Conservation (phyloP, 2,329 filamentous ascomycete species). For the Alternaria sp. region DNA sequence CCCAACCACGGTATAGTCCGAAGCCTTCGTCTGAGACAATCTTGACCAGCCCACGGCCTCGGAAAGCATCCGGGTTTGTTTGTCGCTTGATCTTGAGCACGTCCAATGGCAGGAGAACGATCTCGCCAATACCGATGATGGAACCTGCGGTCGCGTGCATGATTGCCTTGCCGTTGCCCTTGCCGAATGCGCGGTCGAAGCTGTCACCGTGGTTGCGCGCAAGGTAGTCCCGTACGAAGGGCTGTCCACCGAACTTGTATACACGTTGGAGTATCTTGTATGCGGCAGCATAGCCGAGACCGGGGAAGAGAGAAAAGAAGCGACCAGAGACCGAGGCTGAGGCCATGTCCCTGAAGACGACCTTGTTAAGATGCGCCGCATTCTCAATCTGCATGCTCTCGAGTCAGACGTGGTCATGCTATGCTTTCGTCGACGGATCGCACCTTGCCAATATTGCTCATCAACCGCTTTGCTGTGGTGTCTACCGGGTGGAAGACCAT, state of each 20-base stretch:
- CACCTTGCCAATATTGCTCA: slow-evolving; percentile 92
- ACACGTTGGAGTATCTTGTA: slow-evolving; percentile 98
- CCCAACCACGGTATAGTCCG: slow-evolving; percentile 93
- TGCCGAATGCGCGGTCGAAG: slow-evolving; percentile 91
- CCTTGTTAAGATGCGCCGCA: slow-evolving; percentile 76
- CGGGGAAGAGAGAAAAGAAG: slow-evolving; percentile 95
- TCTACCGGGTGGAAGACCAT: slow-evolving; percentile 84
- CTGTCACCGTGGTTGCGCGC: slow-evolving; percentile 77
- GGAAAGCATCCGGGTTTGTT: slow-evolving; percentile 98
- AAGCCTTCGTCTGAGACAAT: slow-evolving; percentile 96
- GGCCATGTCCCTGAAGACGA: slow-evolving; percentile 94
- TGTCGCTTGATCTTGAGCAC: slow-evolving; percentile 99
- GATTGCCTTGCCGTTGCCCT: slow-evolving; percentile 97
- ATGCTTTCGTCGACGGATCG: neutral
- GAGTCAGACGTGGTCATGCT: slow-evolving; percentile 27
- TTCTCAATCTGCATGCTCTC: slow-evolving; percentile 60
- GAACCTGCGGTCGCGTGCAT: slow-evolving; percentile 96
- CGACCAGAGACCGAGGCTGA: slow-evolving; percentile 73
- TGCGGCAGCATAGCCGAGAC: slow-evolving; percentile 93
- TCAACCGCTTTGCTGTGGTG: slow-evolving; percentile 97
- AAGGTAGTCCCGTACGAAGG: slow-evolving; percentile 90
- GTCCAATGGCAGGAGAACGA: slow-evolving; percentile 91
- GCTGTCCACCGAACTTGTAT: slow-evolving; percentile 99
- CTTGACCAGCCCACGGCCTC: slow-evolving; percentile 86
- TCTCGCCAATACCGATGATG: slow-evolving; percentile 96